phyloP scores from a whole-genome alignment of 345 rosid genomes.

The Melaleuca alternifolia region DNA sequence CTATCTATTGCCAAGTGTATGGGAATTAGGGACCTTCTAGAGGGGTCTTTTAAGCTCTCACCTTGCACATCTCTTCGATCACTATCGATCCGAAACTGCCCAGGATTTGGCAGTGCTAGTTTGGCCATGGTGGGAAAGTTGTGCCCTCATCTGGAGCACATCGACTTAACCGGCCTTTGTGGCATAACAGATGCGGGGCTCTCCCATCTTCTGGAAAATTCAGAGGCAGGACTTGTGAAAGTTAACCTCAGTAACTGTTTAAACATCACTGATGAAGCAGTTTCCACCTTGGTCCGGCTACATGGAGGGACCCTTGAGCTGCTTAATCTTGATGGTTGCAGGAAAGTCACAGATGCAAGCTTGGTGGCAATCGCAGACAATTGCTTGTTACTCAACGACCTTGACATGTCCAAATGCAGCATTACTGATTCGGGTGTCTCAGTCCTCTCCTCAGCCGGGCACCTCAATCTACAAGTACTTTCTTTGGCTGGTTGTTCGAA shows the following conservation, averaged over 20 bases:
- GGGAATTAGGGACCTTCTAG: constrained; percentile 46
- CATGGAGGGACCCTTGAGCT: constrained; percentile 56
- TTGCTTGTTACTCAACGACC: constrained; percentile 47
- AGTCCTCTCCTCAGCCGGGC: constrained; percentile 33
- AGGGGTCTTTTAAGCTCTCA: constrained; percentile 10
- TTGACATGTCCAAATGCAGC: constrained; percentile 49
- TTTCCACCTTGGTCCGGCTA: constrained; percentile 25
- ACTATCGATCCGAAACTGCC: constrained; percentile 49
- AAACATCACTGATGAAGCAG: constrained; percentile 44
- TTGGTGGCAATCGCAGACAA: constrained; percentile 40
- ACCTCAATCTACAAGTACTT: constrained; percentile 42
- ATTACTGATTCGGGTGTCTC: constrained; percentile 43
- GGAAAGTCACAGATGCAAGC: constrained; percentile 57
- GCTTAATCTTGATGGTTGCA: constrained; percentile 59
- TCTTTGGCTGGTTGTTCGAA: constrained; percentile 48
- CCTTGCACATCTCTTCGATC: constrained; percentile 41
- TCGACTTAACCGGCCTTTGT: constrained; percentile 45
- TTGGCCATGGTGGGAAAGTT: constrained; percentile 45
- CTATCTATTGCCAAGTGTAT: constrained; percentile 45
- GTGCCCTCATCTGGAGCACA: constrained; percentile 58
- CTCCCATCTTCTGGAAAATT: constrained; percentile 34
- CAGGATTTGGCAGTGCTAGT: constrained; percentile 51
- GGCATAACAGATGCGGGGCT: constrained; percentile 58
- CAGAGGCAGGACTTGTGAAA: constrained; percentile 46
- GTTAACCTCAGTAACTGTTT: constrained; percentile 52